Percentiles rank a stretch among this genome's conserved stretches.
These are phyloP conservation scores for Claviceps pazoutovae DNA, from an alignment of 2,329 filamentous ascomycete species.

Conservation along the genomic window DNA sequence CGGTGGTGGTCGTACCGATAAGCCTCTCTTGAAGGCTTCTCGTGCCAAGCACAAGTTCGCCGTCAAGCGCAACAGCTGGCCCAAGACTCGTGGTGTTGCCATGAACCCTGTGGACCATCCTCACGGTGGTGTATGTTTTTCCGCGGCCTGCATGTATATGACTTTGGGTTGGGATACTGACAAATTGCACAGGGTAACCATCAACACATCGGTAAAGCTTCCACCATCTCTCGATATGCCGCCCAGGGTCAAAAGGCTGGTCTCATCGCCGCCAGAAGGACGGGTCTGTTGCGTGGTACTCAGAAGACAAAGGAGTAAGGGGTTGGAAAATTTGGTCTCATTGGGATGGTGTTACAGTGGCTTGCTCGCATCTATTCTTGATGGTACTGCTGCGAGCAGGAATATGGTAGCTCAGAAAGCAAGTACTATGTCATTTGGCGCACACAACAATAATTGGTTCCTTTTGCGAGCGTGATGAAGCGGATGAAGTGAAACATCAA, in stretches of 20 bases:
- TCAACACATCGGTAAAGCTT: conserved; percentile 99
- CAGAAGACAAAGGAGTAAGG: conserved; percentile 98
- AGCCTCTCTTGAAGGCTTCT: conserved; percentile 98
- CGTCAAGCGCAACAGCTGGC: conserved; percentile 99
- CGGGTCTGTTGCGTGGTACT: conserved; percentile 99
- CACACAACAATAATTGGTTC: conserved; percentile 50
- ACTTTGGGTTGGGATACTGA: conserved; percentile 24
- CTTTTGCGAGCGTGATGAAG: conserved; percentile 14
- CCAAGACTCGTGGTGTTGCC: conserved; percentile 99
- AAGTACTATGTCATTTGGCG: conserved; percentile 36
- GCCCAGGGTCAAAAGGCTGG: conserved; percentile 98
- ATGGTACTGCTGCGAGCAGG: conserved; percentile 34
- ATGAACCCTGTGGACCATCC: conserved; percentile 99
- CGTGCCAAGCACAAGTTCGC: conserved; percentile 99
- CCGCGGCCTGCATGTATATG: background rate
- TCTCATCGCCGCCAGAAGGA: conserved; percentile 99
- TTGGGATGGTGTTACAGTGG: conserved; percentile 52
- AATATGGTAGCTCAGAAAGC: conserved; percentile 33
- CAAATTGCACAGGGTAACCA: conserved; percentile 69
- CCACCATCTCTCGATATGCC: conserved; percentile 96
- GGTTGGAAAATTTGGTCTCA: conserved; percentile 37
- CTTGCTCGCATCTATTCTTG: conserved; percentile 44
- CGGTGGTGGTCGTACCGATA: conserved; percentile 98
- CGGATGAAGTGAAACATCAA: conserved; percentile 7
- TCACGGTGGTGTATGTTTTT: conserved; percentile 66